phyloP scores from a whole-genome alignment of 768 basidiomycete genomes.

The Suillus spraguei region DNA sequence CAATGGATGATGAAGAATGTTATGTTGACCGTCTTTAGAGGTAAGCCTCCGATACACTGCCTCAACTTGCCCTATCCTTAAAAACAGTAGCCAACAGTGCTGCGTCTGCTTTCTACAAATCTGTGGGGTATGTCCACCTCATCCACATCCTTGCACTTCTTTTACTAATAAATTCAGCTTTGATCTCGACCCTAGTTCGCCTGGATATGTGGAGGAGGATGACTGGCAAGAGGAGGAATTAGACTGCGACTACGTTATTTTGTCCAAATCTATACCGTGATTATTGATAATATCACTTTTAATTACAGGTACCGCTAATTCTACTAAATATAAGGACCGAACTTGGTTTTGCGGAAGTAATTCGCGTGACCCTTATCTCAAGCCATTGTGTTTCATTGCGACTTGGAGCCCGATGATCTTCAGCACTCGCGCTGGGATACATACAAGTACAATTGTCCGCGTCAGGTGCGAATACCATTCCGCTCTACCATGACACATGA shows the following conservation, averaged over 20 bases:
- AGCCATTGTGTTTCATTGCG: background rate
- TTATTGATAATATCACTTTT: background rate
- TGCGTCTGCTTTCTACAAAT: slow-evolving; percentile 55
- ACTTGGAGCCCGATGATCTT: background rate
- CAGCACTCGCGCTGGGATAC: background rate
- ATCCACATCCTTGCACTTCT: background rate
- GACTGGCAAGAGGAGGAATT: slow-evolving; percentile 28
- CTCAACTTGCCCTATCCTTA: slow-evolving; percentile 4
- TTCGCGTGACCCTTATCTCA: background rate
- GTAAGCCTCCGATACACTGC: slow-evolving; percentile 38
- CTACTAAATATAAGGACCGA: background rate
- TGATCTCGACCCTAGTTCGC: slow-evolving; percentile 52
- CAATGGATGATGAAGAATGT: slow-evolving; percentile 66
- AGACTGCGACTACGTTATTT: slow-evolving; percentile 40
- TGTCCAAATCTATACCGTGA: slow-evolving; percentile 34
- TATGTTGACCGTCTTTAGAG: slow-evolving; percentile 76
- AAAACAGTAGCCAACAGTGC: slow-evolving; percentile 42
- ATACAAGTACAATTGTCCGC: background rate
- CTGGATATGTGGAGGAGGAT: slow-evolving; percentile 38
- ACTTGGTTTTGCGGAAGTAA: background rate
- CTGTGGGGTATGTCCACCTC: slow-evolving; percentile 47
- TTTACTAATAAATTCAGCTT: slow-evolving; percentile 44
- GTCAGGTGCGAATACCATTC: background rate
- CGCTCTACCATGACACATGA: background rate
- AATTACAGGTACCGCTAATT: background rate